Conservation (phyloP, 1,284 basidiomycete species). For the Cryptococcus sp. region DNA sequence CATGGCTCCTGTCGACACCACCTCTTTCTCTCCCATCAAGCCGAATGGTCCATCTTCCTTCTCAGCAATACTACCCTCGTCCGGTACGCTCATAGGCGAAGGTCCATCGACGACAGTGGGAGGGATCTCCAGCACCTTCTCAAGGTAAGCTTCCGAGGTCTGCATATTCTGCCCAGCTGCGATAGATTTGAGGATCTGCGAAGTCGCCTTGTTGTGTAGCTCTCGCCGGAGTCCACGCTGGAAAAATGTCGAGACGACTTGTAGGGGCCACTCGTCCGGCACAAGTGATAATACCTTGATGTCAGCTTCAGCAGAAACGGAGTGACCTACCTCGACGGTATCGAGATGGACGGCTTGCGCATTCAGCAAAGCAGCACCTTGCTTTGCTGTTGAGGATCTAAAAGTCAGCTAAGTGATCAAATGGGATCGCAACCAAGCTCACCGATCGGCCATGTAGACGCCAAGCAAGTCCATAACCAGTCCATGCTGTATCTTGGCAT, state of each 20-base stretch:
- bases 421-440: no score
- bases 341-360: constrained; percentile 75
- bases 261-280: constrained; percentile 68
- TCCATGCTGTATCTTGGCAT: constrained; percentile 55
- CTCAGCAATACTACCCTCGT: constrained; percentile 39
- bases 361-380: constrained; percentile 63
- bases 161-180: constrained; percentile 43
- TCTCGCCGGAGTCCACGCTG: constrained; percentile 67
- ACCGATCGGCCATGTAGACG: constrained; percentile 73
- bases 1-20: not conserved
- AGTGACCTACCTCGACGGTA: constrained; percentile 59
- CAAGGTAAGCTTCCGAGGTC: constrained; percentile 34
- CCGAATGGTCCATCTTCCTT: constrained; percentile 22
- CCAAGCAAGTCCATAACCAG: constrained; percentile 66
- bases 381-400: constrained; percentile 14
- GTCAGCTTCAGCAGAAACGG: not conserved
- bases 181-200: constrained; percentile 42
- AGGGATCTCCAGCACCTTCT: constrained; percentile 24
- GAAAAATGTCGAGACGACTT: constrained; percentile 67
- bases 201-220: constrained; percentile 53
- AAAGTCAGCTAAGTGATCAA: not conserved
- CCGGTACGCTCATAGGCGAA: constrained; percentile 13
- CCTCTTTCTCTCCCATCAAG: constrained; percentile 6
- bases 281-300: constrained; percentile 64
- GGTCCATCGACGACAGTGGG: constrained; percentile 11